Evolutionary conservation across 768 basidiomycete species (phyloP).

Genomic region (Trametes cingulata): DNA sequence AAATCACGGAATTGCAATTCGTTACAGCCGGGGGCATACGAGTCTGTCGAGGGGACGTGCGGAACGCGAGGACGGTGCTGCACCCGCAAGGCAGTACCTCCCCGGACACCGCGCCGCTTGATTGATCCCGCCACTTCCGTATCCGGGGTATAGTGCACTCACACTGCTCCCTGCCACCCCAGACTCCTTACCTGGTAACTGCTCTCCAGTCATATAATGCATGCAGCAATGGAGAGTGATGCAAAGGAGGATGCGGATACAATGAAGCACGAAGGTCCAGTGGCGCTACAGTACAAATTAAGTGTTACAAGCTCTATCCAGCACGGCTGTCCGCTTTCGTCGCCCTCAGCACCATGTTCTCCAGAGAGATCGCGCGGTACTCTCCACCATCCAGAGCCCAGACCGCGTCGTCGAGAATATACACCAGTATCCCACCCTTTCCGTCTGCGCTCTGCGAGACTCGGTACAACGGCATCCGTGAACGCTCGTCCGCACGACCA

Average conservation of each 20-base stretch:
- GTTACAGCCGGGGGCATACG: no score
- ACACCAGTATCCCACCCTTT: slow-evolving; percentile 84
- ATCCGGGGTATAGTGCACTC: not conserved
- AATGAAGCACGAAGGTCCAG: not conserved
- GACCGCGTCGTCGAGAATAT: slow-evolving; percentile 91
- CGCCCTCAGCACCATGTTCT: slow-evolving; percentile 83
- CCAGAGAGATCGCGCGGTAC: slow-evolving; percentile 78
- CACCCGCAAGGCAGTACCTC: not conserved
- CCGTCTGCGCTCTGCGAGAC: slow-evolving; percentile 80
- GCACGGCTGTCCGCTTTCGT: slow-evolving; percentile 20
- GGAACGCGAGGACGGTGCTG: not conserved
- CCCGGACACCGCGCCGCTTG: not conserved
- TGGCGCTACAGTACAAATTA: not conserved
- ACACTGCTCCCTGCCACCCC: no score
- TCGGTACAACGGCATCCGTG: slow-evolving; percentile 87
- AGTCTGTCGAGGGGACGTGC: no score
- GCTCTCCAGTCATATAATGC: not conserved
- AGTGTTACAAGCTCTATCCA: slow-evolving; percentile 2
- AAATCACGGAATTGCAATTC: no score
- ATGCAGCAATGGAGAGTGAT: not conserved
- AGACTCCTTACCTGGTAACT: no score
- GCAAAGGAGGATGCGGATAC: not conserved
- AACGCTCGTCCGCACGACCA: slow-evolving; percentile 79
- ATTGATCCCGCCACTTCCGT: not conserved
- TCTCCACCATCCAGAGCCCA: slow-evolving; percentile 71